Base-by-base conservation (phyloP, 2,329 filamentous ascomycete species). In the Pseudofabraea citricarpa region DNA sequence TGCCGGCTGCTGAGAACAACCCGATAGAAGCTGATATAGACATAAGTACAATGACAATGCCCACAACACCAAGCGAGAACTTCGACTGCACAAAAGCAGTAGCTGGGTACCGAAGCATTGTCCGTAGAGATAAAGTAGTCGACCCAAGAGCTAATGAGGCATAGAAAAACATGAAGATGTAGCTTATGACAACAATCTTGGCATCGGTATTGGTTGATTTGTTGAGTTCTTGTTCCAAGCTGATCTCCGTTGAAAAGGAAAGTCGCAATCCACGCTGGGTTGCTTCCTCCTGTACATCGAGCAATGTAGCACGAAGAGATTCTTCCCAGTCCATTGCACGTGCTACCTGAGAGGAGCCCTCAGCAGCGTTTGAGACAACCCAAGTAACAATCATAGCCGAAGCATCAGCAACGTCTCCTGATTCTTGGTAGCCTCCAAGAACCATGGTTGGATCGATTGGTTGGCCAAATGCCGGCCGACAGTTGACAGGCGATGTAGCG, bases 131-230 rank as follows among this genome's bases (percentile, higher is more conserved):
- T 44, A 95, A 72, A 5, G 86, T 90, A 0, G 87, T 93, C 1
- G 90, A 95, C 1, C 93, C 93, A 0, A 98, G 74, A 1, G 93
- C 90, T 41, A 98, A 69, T 5, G 91, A 97, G 4, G 90, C 93
- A 60, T 98, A 98, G 49, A 98, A 69, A 66, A 98, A 98, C 93
- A 98, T 98, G 70, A 96, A 88, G 51, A 97, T 76, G 67, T 98
- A 98, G 73, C 91, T 97, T 66, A 98, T 85, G 42, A 91, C 81
- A 19, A 98, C 82, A 57, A 98, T 98, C 64, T 91, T 96, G 35
- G 91, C 94, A 64, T 98, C 93, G 0, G 93, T 97, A 64, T 98
- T 98, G 39, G 90, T 96, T 27, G 90, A 95, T 68, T 97, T 95
- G 71, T 96, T 98, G 45, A 98, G 74, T 61, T 98, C 93, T 61